Conservation (phyloP, 768 basidiomycete genomes). For the Lentinula boryana region DNA sequence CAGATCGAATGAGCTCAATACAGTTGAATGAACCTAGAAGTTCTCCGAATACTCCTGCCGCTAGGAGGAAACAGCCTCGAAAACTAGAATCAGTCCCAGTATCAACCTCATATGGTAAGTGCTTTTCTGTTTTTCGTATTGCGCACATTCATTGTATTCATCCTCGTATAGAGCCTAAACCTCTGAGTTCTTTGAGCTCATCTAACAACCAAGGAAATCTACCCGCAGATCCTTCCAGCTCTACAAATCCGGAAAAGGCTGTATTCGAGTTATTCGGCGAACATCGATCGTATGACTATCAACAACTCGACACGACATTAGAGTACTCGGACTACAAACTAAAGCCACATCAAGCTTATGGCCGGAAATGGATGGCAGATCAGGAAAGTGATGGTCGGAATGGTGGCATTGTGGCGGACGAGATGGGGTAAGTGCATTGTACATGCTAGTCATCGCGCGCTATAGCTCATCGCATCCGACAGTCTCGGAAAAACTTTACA, state of each 20-base stretch:
- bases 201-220: background rate
- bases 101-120: background rate
- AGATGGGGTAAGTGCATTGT: slow-evolving; percentile 60
- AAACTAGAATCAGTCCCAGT: background rate
- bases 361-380: slow-evolving; percentile 81
- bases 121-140: background rate
- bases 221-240: background rate
- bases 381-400: slow-evolving; percentile 72
- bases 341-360: slow-evolving; percentile 84
- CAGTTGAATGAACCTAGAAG: background rate
- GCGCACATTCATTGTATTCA: background rate
- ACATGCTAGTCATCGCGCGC: background rate
- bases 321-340: slow-evolving; percentile 37
- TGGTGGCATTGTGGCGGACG: slow-evolving; percentile 91
- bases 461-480: background rate
- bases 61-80: background rate
- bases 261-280: background rate
- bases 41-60: background rate
- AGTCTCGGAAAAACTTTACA: slow-evolving; percentile 91
- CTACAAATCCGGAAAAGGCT: no score
- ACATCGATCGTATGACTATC: background rate
- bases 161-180: background rate
- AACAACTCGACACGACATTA: background rate
- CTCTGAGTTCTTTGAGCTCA: background rate
- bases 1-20: background rate